Conservation (phyloP, 169 alveolate species). For the Cryptosporidium meleagridis region DNA sequence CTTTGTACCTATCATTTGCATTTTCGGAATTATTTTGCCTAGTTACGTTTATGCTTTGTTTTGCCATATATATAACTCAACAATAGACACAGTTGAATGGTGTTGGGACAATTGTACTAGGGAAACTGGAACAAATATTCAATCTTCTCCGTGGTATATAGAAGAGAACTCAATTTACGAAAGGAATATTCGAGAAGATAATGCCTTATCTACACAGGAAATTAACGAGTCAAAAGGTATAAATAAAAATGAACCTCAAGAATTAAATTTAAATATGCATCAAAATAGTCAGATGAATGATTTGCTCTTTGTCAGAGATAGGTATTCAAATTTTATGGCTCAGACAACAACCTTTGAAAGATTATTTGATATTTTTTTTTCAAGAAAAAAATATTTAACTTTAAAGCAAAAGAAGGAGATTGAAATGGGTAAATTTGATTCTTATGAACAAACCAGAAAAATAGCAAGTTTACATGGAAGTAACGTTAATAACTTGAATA, state of each 20-base stretch:
- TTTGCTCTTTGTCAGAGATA: conserved; percentile 27
- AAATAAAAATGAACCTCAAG: background rate
- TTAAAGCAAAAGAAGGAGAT: conserved; percentile 32
- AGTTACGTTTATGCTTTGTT: conserved; percentile 42
- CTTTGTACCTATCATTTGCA: conserved; percentile 25
- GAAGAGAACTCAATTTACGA: conserved; percentile 18
- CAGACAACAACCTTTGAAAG: conserved; percentile 64
- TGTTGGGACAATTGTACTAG: conserved; percentile 65
- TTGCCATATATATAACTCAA: conserved; percentile 63
- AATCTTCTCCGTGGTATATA: conserved; percentile 63
- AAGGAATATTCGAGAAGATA: background rate
- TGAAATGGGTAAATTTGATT: conserved; percentile 46
- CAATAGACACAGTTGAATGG: conserved; percentile 73
- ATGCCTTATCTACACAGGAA: background rate
- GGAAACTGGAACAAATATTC: background rate
- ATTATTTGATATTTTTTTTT: conserved; percentile 23
- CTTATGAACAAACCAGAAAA: conserved; percentile 55
- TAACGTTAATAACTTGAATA: background rate
- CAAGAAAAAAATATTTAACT: conserved; percentile 29
- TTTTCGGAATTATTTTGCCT: conserved; percentile 64
- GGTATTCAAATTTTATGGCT: conserved; percentile 54
- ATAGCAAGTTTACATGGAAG: background rate
- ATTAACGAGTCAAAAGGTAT: background rate
- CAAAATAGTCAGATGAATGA: conserved; percentile 17
- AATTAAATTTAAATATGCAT: background rate